These are phyloP conservation scores for Curvularia sp. DNA, from an alignment of 2,329 filamentous ascomycete genomes.

Conservation along the genomic window DNA sequence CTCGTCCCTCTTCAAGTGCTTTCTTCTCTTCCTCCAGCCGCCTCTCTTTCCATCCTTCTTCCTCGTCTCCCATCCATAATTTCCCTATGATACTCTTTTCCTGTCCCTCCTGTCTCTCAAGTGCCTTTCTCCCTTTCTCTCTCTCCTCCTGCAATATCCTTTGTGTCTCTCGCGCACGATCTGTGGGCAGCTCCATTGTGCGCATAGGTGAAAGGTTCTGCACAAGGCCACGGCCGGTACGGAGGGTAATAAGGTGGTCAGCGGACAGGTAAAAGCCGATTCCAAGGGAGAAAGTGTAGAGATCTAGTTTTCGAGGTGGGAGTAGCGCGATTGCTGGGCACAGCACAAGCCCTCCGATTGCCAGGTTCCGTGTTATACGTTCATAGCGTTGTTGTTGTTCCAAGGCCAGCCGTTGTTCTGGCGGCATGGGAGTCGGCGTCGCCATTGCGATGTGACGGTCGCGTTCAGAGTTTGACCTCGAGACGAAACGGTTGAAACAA, in stretches of 20 bases:
- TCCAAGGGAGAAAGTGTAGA: slow-evolving; percentile 64
- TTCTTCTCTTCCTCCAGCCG: slow-evolving; percentile 55
- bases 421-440: slow-evolving; percentile 35
- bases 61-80: slow-evolving; percentile 51
- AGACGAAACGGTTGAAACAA: not conserved
- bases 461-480: not conserved
- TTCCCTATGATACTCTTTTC: slow-evolving; percentile 41
- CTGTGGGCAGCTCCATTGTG: slow-evolving; percentile 44
- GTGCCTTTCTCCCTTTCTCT: slow-evolving; percentile 44
- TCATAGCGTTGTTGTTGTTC: slow-evolving; percentile 42
- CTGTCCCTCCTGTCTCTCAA: slow-evolving; percentile 29
- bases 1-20: slow-evolving; percentile 49
- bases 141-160: slow-evolving; percentile 49
- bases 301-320: slow-evolving; percentile 68
- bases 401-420: slow-evolving; percentile 44
- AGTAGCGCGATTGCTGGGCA: slow-evolving; percentile 63
- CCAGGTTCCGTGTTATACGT: slow-evolving; percentile 52
- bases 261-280: slow-evolving; percentile 58
- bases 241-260: slow-evolving; percentile 56
- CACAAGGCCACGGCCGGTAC: slow-evolving; percentile 49
- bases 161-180: slow-evolving; percentile 46
- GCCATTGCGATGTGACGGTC: slow-evolving; percentile 25
- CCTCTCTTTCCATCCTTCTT: slow-evolving; percentile 55
- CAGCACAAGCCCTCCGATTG: slow-evolving; percentile 58
- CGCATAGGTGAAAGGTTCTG: slow-evolving; percentile 36